Base-by-base conservation (phyloP, 495 filamentous ascomycete genomes). In the Schizothecium vesticola region DNA sequence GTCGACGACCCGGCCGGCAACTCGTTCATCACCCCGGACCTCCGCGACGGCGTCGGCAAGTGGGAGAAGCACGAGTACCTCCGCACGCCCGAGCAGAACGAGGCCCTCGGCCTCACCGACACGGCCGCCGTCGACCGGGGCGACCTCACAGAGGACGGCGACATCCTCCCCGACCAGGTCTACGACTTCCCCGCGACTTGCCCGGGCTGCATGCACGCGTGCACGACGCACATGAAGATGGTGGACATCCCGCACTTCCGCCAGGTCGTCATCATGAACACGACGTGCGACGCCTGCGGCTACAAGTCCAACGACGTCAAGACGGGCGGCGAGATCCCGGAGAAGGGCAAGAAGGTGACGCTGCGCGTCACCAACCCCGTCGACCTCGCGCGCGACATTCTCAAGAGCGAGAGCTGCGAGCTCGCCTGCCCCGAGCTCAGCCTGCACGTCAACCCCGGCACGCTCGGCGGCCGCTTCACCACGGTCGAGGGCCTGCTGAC, bases 171-270 rank as follows among this genome's bases (percentile, higher is more conserved):
- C 63, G 91, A 94, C 73, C 86, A 95, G 75, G 88, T 96, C 19
- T 97, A 98, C 80, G 87, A 88, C 36, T 91, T 99, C 78, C 94
- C 93, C 19, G 88, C 93, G 8, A 88, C 88, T 23, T 99, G 95
- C 79, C 95, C 96, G 0, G 94, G 92, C 66, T 99, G 95, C 79
- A 86, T 87, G 70, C 91, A 90, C 76, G 79, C 83, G 6, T 96
- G 94, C 78, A 85, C 86, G 8, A 92, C 94, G 25, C 92, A 95
- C 75, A 94, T 97, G 88, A 94, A 97, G 82, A 93, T 96, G 84
- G 91, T 98, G 57, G 89, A 94, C 70, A 97, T 99, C 65, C 95
- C 95, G 0, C 88, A 96, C 78, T 99, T 99, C 84, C 96, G 97
- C 78, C 88, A 97, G 70, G 95, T 98, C 22, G 86, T 96, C 59